Evolutionary conservation across 2,329 filamentous ascomycete species (phyloP).

Genomic region (Alternaria angustiovoidea): DNA sequence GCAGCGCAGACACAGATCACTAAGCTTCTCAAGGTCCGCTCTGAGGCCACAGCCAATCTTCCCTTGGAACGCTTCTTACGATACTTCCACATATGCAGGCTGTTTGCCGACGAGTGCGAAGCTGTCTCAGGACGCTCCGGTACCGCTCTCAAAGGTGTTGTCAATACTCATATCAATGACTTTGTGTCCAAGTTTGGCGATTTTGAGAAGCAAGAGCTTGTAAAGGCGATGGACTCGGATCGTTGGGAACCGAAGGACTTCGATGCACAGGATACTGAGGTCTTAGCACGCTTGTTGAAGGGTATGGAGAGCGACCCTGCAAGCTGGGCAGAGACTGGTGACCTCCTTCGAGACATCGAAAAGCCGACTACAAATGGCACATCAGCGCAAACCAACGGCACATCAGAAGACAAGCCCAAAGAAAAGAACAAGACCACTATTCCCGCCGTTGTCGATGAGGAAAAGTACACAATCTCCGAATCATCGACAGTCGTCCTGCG

Average conservation of each 20-base stretch:
- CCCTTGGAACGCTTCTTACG: conserved; percentile 76
- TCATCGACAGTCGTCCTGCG: conserved; percentile 83
- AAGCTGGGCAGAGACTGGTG: conserved; percentile 69
- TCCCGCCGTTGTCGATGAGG: conserved; percentile 79
- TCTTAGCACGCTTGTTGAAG: conserved; percentile 71
- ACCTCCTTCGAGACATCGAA: conserved; percentile 35
- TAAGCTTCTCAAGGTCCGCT: conserved; percentile 78
- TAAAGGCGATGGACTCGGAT: conserved; percentile 80
- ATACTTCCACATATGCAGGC: conserved; percentile 82
- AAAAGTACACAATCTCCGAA: conserved; percentile 84
- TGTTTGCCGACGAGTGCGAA: conserved; percentile 88
- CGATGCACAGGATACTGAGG: conserved; percentile 64
- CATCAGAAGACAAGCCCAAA: conserved; percentile 37
- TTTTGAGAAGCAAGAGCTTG: conserved; percentile 75
- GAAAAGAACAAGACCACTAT: conserved; percentile 56
- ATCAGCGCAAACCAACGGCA: conserved; percentile 40
- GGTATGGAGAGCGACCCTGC: conserved; percentile 75
- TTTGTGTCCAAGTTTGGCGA: conserved; percentile 78
- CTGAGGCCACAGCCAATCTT: conserved; percentile 74
- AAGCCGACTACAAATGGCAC: conserved; percentile 37
- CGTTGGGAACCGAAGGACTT: conserved; percentile 84
- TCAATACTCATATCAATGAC: conserved; percentile 82
- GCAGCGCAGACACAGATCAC: conserved; percentile 76
- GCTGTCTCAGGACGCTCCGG: conserved; percentile 82
- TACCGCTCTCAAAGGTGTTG: conserved; percentile 76